Evolutionary conservation across 768 basidiomycete genomes (phyloP).

Genomic region (Paxillus involutus): DNA sequence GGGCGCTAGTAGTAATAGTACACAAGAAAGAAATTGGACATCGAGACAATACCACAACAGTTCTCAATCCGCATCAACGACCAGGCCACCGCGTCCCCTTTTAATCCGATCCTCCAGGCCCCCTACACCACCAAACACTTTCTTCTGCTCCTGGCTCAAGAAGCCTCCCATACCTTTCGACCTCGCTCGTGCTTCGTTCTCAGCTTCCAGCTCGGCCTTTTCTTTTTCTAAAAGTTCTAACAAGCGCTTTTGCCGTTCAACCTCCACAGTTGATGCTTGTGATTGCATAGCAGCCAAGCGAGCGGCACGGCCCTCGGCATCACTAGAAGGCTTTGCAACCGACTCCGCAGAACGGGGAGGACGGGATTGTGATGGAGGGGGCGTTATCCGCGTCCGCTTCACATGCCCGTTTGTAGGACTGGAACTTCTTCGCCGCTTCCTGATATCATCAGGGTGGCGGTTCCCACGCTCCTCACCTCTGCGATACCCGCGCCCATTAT

Average conservation of each 20-base stretch:
- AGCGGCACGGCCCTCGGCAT: constrained; percentile 64
- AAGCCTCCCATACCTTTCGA: constrained; percentile 81
- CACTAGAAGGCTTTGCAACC: constrained; percentile 15
- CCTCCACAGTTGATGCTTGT: constrained; percentile 65
- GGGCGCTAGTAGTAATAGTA: constrained; percentile 8
- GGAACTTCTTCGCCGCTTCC: constrained; percentile 40
- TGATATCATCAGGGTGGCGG: constrained; percentile 31
- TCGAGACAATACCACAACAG: constrained; percentile 1
- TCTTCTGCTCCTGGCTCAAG: constrained; percentile 80
- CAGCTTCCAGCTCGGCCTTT: constrained; percentile 72
- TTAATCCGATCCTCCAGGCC: constrained; percentile 78
- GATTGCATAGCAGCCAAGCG: constrained; percentile 89
- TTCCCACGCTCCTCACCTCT: constrained; percentile 25
- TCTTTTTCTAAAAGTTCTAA: constrained; percentile 70
- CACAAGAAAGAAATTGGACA: background rate
- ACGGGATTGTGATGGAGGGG: constrained; percentile 28
- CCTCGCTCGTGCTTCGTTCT: constrained; percentile 64
- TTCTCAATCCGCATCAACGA: constrained; percentile 48
- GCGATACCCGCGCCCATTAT: constrained; percentile 30
- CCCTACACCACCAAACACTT: constrained; percentile 75
- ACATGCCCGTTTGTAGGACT: constrained; percentile 29
- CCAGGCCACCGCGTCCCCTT: constrained; percentile 70
- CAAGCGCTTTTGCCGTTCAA: constrained; percentile 72
- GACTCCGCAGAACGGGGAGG: constrained; percentile 13
- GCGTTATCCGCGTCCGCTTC: constrained; percentile 55